phyloP scores from a whole-genome alignment of 208 protist species.

The Leptomonas seymouri region DNA sequence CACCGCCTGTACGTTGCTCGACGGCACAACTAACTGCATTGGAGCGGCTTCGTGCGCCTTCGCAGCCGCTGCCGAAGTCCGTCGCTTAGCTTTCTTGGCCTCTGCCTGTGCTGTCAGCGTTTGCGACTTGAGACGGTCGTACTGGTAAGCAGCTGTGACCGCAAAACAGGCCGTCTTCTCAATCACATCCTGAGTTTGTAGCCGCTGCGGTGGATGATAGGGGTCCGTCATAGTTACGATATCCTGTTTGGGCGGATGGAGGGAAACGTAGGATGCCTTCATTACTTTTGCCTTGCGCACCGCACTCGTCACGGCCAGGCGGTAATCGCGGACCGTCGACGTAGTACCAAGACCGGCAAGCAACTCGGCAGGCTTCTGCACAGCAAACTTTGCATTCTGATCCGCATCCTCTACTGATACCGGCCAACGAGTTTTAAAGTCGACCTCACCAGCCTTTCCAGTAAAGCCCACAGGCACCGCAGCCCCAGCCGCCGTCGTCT shows the following conservation, averaged over 20 bases:
- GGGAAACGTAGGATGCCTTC: slow-evolving; percentile 18
- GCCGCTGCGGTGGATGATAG: slow-evolving; percentile 47
- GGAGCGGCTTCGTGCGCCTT: not conserved
- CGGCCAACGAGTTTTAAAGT: slow-evolving; percentile 20
- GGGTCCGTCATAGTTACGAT: slow-evolving; percentile 28
- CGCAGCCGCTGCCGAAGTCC: not conserved
- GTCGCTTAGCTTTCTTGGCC: slow-evolving; percentile 5
- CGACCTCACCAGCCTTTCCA: slow-evolving; percentile 43
- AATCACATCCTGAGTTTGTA: slow-evolving; percentile 47
- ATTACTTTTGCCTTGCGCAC: slow-evolving; percentile 66
- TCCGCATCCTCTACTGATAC: not conserved
- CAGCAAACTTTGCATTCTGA: not conserved
- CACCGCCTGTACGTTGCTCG: slow-evolving; percentile 48
- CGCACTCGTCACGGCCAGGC: slow-evolving; percentile 65
- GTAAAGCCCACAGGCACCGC: slow-evolving; percentile 43
- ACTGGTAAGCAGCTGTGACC: slow-evolving; percentile 77
- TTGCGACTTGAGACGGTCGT: slow-evolving; percentile 57
- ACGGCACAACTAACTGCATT: slow-evolving; percentile 51
- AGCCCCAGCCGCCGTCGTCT: slow-evolving; percentile 16
- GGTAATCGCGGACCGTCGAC: slow-evolving; percentile 63
- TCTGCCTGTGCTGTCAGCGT: slow-evolving; percentile 3
- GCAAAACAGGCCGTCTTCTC: slow-evolving; percentile 77
- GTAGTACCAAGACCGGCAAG: slow-evolving; percentile 34
- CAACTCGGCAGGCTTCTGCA: slow-evolving; percentile 18
- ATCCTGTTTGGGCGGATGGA: slow-evolving; percentile 36